A percentile compares a stretch with the other conserved stretches of the same genome.
These are phyloP conservation scores for Clarireedia sp. DNA, from an alignment of 2,329 filamentous ascomycete genomes.

Conservation along the genomic window DNA sequence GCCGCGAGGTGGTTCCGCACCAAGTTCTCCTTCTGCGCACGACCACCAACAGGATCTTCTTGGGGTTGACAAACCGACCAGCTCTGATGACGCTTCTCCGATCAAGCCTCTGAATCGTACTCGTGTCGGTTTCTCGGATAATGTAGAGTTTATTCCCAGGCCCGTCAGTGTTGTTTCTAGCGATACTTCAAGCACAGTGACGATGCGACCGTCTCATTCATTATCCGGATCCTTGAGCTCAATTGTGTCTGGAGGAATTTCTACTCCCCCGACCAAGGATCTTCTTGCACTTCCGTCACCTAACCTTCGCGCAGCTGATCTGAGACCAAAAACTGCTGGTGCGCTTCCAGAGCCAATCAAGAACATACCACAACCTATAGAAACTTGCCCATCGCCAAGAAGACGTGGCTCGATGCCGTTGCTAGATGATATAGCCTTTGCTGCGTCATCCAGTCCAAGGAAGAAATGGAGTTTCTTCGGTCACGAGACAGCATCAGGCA, in stretches of 20 bases:
- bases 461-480: conserved; percentile 31
- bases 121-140: conserved; percentile 77
- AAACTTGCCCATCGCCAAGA: conserved; percentile 16
- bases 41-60: conserved; percentile 4
- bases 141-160: conserved; percentile 72
- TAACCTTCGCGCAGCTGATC: conserved; percentile 37
- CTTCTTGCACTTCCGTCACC: conserved; percentile 31
- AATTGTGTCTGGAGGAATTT: conserved; percentile 55
- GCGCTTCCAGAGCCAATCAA: conserved; percentile 46
- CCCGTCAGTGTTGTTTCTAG: conserved; percentile 79
- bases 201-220: conserved; percentile 58
- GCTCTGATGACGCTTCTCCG: conserved; percentile 8
- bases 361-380: conserved; percentile 32
- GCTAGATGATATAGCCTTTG: conserved; percentile 32
- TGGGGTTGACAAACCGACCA: not conserved
- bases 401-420: conserved; percentile 54
- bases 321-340: conserved; percentile 62
- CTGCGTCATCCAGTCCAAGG: conserved; percentile 29
- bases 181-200: conserved; percentile 72
- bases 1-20: conserved; percentile 28
- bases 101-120: conserved; percentile 39
- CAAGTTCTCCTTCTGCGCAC: conserved; percentile 35
- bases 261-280: conserved; percentile 27
- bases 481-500: conserved; percentile 26
- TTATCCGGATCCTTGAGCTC: conserved; percentile 69